Base-by-base conservation (phyloP, 106 monocot species). In the Chionographis japonica region DNA sequence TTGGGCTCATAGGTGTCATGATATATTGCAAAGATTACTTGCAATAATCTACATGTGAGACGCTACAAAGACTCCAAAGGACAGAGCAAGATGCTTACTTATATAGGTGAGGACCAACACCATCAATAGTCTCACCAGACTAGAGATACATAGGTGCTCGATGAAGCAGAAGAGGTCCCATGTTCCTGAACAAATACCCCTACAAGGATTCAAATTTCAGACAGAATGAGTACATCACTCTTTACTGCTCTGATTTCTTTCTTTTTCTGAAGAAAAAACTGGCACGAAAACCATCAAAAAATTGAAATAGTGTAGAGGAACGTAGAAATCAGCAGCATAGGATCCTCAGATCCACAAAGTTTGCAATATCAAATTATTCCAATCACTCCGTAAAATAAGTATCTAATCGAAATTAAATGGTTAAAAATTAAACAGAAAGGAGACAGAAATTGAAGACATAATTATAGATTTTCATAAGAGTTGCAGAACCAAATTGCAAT, bases 161-260 rank as follows among this genome's bases (percentile, higher is more conserved):
- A 94, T 69, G 49, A 94, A 94, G 62, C 89, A 89, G 58, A 76
- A 55, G 17, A 93, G n/a, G 69, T 93, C 89, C 93, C 93, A 89
- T 73, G 89, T 89, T 68, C 89, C 93, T 42, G 67, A 75, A 64
- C 93, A 93, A 40, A 93, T 70, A 50, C 74, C 89, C 71, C 88
- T 87, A 65, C 37, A 72, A 64, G 18, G 62, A 19, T 27, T 27
- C 27, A 27, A 27, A 27, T 27, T 27, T 50, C 7, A 60, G 27
- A 66, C 11, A 13, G 13, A 57, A 20, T 15, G 3, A 61, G 3
- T 14, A 40, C 4, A 12, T 56, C 16, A 66, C 3, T 66, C 3
- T 49, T 36, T 37, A 18, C 13, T 9, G 16, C 3, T 16, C 3
- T 27, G 20, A 38, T 35, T 67, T 7, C 20, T 56, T 2, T 40